Evolutionary conservation across 768 basidiomycete genomes (phyloP).

Genomic region (Russula griseocarnosa): DNA sequence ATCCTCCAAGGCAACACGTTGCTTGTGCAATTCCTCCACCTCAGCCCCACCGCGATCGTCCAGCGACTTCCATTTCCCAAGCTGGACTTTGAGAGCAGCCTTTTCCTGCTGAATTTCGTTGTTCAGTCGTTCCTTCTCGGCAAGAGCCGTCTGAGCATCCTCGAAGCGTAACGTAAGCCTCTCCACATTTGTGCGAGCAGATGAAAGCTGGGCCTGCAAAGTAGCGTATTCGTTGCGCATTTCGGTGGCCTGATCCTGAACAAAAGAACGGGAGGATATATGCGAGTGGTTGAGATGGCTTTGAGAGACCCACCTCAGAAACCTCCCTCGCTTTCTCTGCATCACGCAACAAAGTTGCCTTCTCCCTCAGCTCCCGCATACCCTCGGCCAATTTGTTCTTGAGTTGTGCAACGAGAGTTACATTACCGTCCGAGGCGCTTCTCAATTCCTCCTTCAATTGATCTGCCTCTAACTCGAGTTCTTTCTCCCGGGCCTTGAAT

Average conservation of each 20-base stretch:
- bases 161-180: slow-evolving; percentile 57
- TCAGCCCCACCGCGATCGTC: slow-evolving; percentile 63
- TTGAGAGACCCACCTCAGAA: slow-evolving; percentile 32
- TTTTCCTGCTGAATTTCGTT: slow-evolving; percentile 56
- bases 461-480: slow-evolving; percentile 51
- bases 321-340: slow-evolving; percentile 31
- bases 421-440: slow-evolving; percentile 11
- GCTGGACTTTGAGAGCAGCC: slow-evolving; percentile 54
- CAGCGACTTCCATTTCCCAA: slow-evolving; percentile 63
- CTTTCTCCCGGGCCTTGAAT: slow-evolving; percentile 60
- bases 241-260: slow-evolving; percentile 39
- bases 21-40: slow-evolving; percentile 50
- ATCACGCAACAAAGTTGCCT: slow-evolving; percentile 36
- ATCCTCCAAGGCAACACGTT: slow-evolving; percentile 53
- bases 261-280: background rate
- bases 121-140: slow-evolving; percentile 53
- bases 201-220: slow-evolving; percentile 44
- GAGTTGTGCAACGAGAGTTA: slow-evolving; percentile 40
- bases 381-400: slow-evolving; percentile 44
- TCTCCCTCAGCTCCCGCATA: slow-evolving; percentile 44
- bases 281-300: slow-evolving; percentile 5
- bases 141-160: slow-evolving; percentile 47
- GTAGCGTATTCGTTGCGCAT: slow-evolving; percentile 51
- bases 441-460: slow-evolving; percentile 50
- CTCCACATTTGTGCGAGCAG: slow-evolving; percentile 50